Evolutionary conservation across 2,329 filamentous ascomycete species (phyloP).

Genomic region (Fusarium sp.): DNA sequence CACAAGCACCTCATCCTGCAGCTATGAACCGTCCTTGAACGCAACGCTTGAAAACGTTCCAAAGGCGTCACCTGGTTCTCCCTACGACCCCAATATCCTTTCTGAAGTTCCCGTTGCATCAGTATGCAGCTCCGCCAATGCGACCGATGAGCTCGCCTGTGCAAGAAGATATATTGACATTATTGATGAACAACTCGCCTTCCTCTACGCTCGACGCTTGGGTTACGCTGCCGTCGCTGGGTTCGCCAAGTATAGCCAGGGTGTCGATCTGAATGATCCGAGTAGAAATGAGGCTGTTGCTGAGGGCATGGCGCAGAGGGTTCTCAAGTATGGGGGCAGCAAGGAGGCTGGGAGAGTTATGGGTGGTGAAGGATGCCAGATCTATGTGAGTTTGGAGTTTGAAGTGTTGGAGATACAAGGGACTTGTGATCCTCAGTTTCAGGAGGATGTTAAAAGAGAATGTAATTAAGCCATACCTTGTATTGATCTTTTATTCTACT

Average conservation of each 20-base stretch:
- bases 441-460: neutral
- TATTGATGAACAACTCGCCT: slow-evolving; percentile 35
- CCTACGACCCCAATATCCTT: slow-evolving; percentile 46
- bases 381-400: slow-evolving; percentile 33
- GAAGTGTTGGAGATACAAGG: slow-evolving; percentile 7
- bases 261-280: slow-evolving; percentile 15
- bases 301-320: slow-evolving; percentile 25
- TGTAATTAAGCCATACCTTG: neutral
- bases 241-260: slow-evolving; percentile 14
- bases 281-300: slow-evolving; percentile 25
- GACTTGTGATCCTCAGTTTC: neutral
- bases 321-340: slow-evolving; percentile 29
- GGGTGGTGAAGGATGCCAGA: slow-evolving; percentile 35
- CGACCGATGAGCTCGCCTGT: slow-evolving; percentile 1
- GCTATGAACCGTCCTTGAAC: neutral
- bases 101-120: slow-evolving; percentile 35
- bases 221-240: slow-evolving; percentile 34
- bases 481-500: neutral
- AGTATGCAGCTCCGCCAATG: neutral
- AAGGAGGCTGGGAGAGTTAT: slow-evolving; percentile 25
- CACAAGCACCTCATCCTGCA: neutral
- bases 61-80: neutral
- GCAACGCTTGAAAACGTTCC: neutral
- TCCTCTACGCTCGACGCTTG: slow-evolving; percentile 27
- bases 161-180: slow-evolving; percentile 32